Base-by-base conservation (phyloP, 768 basidiomycete species). In the Neoboletus brunneissimus region DNA sequence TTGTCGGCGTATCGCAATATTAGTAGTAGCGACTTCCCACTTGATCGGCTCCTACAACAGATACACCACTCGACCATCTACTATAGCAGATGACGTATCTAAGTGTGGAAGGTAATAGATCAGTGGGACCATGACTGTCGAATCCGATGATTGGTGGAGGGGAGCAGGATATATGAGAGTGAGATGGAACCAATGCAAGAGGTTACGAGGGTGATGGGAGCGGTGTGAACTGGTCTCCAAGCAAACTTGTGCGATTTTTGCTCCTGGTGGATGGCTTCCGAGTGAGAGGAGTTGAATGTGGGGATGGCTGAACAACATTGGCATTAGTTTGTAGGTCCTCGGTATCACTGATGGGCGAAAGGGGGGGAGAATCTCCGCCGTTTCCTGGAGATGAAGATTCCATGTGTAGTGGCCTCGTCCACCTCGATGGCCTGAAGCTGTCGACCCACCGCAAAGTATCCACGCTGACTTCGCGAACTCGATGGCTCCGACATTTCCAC, bases 391-490 rank as follows among this genome's bases (percentile, higher is more conserved):
- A 69, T 32, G 71, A 70, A 11, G 72, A 61, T 34, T 75, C 74
- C 44, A 76, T 63, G 10, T 58, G 62, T 34, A 56, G 48, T 7
- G 79, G 74, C 56, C 76, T 73, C 13, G 75, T 75, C 86, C 86
- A 88, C n/a, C 83, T 82, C 38, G 65, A 64, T 73, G 58, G 84
- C 54, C 54, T 81, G 48, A 78, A 73, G 10, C 89, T 86, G 66
- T 91, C 90, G 47, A 92, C 80, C 80, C 85, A 87, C 57, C 82
- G 82, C 60, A 92, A 67, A 20, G 82, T 79, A 47, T 80, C 79
- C 15, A 84, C 68, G 22, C 80, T 81, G 29, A 87, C 77, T 46
- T 87, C 79, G 35, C 90, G 79, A 51, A 91, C 70, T 62, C 80
- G 81, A 64, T 76, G 77, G 64, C 82, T 81, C 54, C 79, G 76